Evolutionary conservation across 225 moss, liverwort and hornwort genomes (phyloP).

Genomic region (Rhytidiadelphus loreus): DNA sequence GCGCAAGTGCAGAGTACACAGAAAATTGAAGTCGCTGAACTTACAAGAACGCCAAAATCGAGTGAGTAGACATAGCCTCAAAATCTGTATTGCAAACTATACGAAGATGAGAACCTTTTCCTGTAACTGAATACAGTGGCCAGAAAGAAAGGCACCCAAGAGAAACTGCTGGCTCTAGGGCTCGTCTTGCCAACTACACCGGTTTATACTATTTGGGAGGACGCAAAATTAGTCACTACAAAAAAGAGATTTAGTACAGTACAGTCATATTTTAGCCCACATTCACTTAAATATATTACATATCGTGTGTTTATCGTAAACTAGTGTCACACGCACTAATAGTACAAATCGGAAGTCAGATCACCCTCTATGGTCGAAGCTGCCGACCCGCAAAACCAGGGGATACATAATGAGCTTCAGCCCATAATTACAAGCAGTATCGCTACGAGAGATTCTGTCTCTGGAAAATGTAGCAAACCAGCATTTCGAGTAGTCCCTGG

Average conservation of each 20-base stretch:
- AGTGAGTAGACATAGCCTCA: background rate
- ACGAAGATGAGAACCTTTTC: background rate
- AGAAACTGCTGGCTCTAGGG: background rate
- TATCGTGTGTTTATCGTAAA: background rate
- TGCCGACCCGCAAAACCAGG: background rate
- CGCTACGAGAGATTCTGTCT: background rate
- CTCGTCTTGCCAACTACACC: background rate
- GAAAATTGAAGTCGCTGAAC: background rate
- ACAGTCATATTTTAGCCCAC: background rate
- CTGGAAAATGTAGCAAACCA: background rate
- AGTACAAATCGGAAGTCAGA: background rate
- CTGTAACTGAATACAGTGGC: background rate
- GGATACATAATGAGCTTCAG: constrained; percentile 5
- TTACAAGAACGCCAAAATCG: background rate
- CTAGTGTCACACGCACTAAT: background rate
- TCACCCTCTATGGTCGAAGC: background rate
- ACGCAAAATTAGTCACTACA: background rate
- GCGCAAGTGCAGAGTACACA: background rate
- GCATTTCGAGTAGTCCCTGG: background rate
- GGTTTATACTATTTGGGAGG: background rate
- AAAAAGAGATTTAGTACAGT: background rate
- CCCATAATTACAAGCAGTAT: background rate
- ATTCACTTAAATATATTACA: background rate
- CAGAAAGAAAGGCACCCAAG: background rate
- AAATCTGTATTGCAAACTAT: background rate